A percentile compares a stretch with the other conserved stretches of the same genome.
Conservation (phyloP, 495 filamentous ascomycete species). For the Geopyxis carbonaria region DNA sequence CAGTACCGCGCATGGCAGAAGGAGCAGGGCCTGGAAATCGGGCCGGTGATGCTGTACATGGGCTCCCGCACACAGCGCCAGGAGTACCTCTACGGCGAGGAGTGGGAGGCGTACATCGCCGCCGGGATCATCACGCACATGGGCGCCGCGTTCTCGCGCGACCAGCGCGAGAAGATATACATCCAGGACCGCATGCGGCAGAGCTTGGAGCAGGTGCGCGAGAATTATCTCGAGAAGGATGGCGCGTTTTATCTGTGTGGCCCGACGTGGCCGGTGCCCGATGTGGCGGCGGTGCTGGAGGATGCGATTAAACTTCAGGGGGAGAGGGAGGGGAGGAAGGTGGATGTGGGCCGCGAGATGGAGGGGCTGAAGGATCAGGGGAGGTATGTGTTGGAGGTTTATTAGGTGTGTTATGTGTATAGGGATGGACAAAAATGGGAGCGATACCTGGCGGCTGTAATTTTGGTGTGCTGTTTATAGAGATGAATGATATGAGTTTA, state of each 20-base stretch:
- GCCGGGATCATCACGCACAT: slow-evolving; percentile 89
- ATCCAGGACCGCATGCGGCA: slow-evolving; percentile 97
- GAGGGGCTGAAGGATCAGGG: slow-evolving; percentile 87
- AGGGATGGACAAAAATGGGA: too few species aligned
- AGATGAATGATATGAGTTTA: too few species aligned
- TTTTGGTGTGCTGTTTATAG: too few species aligned
- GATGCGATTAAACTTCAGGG: slow-evolving; percentile 76
- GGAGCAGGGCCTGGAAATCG: slow-evolving; percentile 83
- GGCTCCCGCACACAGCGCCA: slow-evolving; percentile 92
- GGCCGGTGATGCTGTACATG: slow-evolving; percentile 86
- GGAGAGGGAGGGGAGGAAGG: slow-evolving; percentile 52
- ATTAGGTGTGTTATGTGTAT: too few species aligned
- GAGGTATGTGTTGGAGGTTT: slow-evolving; percentile 79
- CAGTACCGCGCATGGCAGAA: slow-evolving; percentile 97
- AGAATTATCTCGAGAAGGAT: slow-evolving; percentile 75
- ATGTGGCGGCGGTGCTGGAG: slow-evolving; percentile 83
- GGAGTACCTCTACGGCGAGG: slow-evolving; percentile 97
- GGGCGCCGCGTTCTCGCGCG: slow-evolving; percentile 85
- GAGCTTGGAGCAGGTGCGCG: slow-evolving; percentile 63
- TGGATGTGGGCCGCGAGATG: slow-evolving; percentile 82
- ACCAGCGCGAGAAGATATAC: slow-evolving; percentile 96
- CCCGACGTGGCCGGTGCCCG: slow-evolving; percentile 97
- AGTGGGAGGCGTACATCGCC: slow-evolving; percentile 96
- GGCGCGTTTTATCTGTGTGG: slow-evolving; percentile 94
- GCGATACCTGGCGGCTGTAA: too few species aligned